These are phyloP conservation scores for Carpinus fangiana DNA, from an alignment of 306 rosid genomes.

Conservation along the genomic window DNA sequence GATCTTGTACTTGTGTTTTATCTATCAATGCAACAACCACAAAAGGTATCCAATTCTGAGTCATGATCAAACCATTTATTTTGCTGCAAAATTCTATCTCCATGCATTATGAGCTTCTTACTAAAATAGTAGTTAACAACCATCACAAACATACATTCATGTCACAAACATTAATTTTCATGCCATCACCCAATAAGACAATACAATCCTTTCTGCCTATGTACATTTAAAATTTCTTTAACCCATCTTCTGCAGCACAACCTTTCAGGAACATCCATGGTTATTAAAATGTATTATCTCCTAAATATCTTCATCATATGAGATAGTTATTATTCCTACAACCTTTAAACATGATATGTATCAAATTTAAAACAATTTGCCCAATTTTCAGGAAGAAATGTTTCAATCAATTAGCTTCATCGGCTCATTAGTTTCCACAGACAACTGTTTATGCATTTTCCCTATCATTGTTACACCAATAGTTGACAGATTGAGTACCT, in stretches of 20 bases:
- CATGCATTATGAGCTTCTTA: conserved; percentile 16
- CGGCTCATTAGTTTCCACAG: conserved; percentile 22
- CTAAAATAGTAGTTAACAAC: conserved; percentile 15
- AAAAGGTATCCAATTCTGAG: conserved; percentile 20
- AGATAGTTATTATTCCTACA: conserved; percentile 19
- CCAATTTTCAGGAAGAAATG: conserved; percentile 1
- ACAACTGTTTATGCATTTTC: not conserved
- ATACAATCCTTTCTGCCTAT: conserved; percentile 2
- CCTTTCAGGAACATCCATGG: conserved; percentile 4
- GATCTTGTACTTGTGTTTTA: conserved; percentile 76
- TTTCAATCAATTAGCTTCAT: conserved; percentile 13
- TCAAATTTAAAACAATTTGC: not conserved
- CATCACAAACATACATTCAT: conserved; percentile 18
- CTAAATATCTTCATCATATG: conserved; percentile 4
- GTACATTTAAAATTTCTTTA: conserved; percentile 3
- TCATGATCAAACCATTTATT: conserved; percentile 12
- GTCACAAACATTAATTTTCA: conserved; percentile 9
- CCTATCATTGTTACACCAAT: conserved; percentile 14
- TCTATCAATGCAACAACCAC: conserved; percentile 45
- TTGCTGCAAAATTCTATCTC: conserved; percentile 7
- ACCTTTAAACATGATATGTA: conserved; percentile 18
- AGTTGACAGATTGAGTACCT: conserved; percentile 51
- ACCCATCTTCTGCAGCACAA: conserved; percentile 4
- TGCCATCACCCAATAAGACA: conserved; percentile 9
- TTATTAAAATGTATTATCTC: conserved; percentile 2